Base-by-base conservation (phyloP, 345 rosid species). In the Bretschneidera sinensis region DNA sequence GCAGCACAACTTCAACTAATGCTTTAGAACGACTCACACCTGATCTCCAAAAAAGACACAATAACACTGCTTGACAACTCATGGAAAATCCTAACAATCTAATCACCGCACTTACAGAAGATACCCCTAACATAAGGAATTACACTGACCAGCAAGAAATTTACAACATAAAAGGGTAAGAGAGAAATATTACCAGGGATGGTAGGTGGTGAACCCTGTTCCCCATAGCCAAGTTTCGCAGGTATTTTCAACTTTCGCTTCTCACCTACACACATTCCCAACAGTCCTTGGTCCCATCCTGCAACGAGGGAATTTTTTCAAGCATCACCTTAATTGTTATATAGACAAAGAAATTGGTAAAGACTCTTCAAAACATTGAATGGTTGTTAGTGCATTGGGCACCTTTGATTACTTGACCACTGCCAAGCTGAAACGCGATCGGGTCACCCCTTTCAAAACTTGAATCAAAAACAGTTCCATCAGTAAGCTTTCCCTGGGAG, bases 271-370 rank as follows among this genome's bases (percentile, higher is more conserved):
- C 99, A 94, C 78, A 76, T 80, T 20, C 96, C 97, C 56, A 94
- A 54, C 43, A 94, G 64, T 63, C 97, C 99, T 64, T 94, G 99
- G 79, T 94, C 98, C 96, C 98, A 92, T 62, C 98, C 98, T 92
- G 78, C 68, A 74, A n/a, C n/a, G n/a, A 63, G 31, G 47, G 50
- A 43, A 21, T 1, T 1, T 31, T 5, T 39, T 39, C 16, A 39
- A 14, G 15, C 15, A 39, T 39, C 45, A 7, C 8, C 3, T 28
- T 28, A 28, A 28, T 8, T 28, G 8, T 28, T 3, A n/a, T n/a
- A n/a, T 3, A n/a, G 33, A 28, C 3, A 8, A 28, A 39, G 16
- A 39, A 11, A 39, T 5, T 39, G 10, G 16, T 39, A 39, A 39
- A 39, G 4, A 7, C 9, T 39, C 45, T 39, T 11, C 16, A 11